Conservation (phyloP, 139 green algal genomes). For the Microglena sp. region DNA sequence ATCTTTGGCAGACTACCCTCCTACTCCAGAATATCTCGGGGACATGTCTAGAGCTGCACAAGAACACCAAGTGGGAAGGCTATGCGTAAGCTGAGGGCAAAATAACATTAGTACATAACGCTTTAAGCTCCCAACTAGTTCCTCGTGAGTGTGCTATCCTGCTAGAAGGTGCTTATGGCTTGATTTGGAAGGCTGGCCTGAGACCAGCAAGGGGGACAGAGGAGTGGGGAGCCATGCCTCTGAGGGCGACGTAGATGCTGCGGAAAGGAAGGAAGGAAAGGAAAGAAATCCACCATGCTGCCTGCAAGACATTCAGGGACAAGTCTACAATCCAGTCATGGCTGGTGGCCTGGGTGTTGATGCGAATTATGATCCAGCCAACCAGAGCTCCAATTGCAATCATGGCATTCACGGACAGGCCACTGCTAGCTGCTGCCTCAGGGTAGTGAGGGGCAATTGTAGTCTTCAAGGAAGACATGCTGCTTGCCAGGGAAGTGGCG, state of each 20-base stretch:
- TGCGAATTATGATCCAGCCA: conserved; percentile 20
- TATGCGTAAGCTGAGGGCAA: no score
- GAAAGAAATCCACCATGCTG: conserved; percentile 35
- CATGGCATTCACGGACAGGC: conserved; percentile 17
- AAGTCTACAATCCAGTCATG: conserved; percentile 43
- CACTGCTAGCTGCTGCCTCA: conserved; percentile 7
- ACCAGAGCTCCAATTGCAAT: conserved; percentile 11
- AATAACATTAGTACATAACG: no score
- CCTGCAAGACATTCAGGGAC: conserved; percentile 34
- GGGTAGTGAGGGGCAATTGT: conserved; percentile 25
- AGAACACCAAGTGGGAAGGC: no score
- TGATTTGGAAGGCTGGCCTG: conserved; percentile 13
- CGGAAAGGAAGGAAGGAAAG: conserved; percentile 36
- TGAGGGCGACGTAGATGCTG: conserved; percentile 25
- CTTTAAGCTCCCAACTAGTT: no score
- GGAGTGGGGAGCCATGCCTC: conserved; percentile 22
- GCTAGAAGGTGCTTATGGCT: conserved; percentile 21
- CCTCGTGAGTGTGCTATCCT: no score
- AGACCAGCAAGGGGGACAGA: conserved; percentile 19
- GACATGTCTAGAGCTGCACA: no score
- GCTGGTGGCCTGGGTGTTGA: conserved; percentile 21
- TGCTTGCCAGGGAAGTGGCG: conserved; percentile 5
- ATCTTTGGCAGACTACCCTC: no score
- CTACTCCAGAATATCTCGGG: no score
- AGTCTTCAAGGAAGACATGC: conserved; percentile 17